Percentiles rank a stretch among this genome's conserved stretches.
These are phyloP conservation scores for Epicoccum nigrum DNA, from an alignment of 2,329 filamentous ascomycete species.

Conservation along the genomic window DNA sequence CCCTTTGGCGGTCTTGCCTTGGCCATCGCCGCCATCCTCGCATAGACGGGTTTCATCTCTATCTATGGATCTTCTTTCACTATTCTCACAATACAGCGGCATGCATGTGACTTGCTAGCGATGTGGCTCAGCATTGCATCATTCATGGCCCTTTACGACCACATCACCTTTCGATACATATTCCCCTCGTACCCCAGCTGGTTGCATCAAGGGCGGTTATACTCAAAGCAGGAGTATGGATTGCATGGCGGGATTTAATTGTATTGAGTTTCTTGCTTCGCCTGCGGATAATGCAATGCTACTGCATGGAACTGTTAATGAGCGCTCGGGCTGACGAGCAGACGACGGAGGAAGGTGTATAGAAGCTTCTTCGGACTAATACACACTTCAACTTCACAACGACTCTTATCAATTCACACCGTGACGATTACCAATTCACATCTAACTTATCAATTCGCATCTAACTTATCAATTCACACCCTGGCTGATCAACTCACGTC, in stretches of 20 bases:
- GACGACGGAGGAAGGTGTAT: no score
- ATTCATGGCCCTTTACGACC: conserved; percentile 12
- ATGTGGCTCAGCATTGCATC: not conserved
- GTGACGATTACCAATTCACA: no score
- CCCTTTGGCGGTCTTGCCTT: conserved; percentile 39
- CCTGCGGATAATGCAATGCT: conserved; percentile 2
- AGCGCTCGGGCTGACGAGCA: no score
- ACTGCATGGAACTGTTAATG: conserved; percentile 24
- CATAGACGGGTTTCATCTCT: conserved; percentile 23
- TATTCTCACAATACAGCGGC: conserved; percentile 16
- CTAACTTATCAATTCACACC: no score
- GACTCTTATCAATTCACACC: no score
- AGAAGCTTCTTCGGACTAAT: no score
- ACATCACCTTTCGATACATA: conserved; percentile 19
- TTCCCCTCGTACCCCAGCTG: conserved; percentile 11
- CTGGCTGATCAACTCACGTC: no score
- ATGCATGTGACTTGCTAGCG: not conserved
- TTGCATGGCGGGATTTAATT: conserved; percentile 19
- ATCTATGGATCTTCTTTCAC: not conserved
- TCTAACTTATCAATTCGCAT: no score
- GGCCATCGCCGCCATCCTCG: conserved; percentile 38
- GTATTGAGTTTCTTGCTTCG: conserved; percentile 1
- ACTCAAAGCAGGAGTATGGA: conserved; percentile 18
- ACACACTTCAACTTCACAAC: no score
- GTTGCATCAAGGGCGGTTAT: conserved; percentile 22